A percentile compares a stretch with the other conserved stretches of the same genome.
Conservation (phyloP, 352 stramenopile species). For the Pythium sp. region DNA sequence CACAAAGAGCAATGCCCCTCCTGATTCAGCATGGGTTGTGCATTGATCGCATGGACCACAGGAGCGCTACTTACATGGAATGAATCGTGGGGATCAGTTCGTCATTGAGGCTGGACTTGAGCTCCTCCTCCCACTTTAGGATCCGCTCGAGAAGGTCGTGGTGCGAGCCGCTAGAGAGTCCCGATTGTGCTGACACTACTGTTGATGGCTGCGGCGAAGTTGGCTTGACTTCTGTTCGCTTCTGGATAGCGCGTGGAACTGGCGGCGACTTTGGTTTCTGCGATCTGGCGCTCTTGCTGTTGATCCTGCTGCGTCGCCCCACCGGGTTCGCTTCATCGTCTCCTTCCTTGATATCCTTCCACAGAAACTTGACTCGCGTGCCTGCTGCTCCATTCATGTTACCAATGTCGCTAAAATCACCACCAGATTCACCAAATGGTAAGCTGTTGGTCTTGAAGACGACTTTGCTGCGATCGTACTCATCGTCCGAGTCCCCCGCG, state of each 20-base stretch:
- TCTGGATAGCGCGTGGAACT: conserved; percentile 9
- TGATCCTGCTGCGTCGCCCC: not conserved
- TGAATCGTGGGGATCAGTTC: not conserved
- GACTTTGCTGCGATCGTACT: conserved; percentile 13
- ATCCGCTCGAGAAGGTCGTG: conserved; percentile 7
- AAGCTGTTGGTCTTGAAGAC: not conserved
- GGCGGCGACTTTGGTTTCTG: not conserved
- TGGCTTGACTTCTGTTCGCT: not conserved
- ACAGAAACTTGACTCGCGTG: conserved; percentile 16
- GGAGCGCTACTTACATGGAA: conserved; percentile 3
- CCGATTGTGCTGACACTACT: not conserved
- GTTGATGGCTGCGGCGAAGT: not conserved
- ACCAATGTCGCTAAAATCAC: not conserved
- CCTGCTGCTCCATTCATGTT: not conserved
- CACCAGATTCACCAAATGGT: not conserved
- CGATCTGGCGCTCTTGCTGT: not conserved
- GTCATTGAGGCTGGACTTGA: conserved; percentile 3
- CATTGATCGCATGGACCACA: not conserved
- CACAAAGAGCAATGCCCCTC: not conserved
- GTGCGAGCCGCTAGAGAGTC: not conserved
- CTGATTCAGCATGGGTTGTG: not conserved
- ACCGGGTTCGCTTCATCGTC: not conserved
- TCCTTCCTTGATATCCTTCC: conserved; percentile 14
- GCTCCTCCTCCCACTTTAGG: conserved; percentile 4
- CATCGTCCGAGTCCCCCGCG: conserved; percentile 3